A percentile compares a stretch with the other conserved stretches of the same genome.
Conservation (phyloP, 2,329 filamentous ascomycete genomes). For the Colletotrichum coccodes region DNA sequence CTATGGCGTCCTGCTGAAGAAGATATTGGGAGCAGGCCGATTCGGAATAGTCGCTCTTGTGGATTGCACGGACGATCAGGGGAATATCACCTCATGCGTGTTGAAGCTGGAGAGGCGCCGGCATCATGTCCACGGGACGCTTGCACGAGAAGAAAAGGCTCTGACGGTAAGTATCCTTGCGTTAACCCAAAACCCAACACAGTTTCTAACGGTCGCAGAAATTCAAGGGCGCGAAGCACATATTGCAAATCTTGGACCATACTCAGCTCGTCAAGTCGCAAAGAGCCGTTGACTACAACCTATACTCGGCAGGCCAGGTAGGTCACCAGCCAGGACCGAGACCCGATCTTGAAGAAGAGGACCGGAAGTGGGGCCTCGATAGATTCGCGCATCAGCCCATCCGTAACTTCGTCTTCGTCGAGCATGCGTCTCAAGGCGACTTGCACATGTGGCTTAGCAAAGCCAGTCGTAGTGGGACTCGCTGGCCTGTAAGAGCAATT, state of each 20-base stretch:
- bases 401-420: constrained; percentile 37
- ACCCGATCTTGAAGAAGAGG: neutral
- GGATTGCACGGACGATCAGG: neutral
- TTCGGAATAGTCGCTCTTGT: constrained; percentile 38
- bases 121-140: neutral
- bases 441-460: constrained; percentile 28
- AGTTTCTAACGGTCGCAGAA: constrained; percentile 23
- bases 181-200: too few species aligned
- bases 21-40: constrained; percentile 40
- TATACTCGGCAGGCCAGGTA: neutral
- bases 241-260: constrained; percentile 40
- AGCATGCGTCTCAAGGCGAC: constrained; percentile 39
- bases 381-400: constrained; percentile 13
- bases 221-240: constrained; percentile 40
- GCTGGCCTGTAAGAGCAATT: constrained; percentile 23
- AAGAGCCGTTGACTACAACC: neutral
- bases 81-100: neutral
- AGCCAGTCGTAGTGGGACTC: constrained; percentile 1
- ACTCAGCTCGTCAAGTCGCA: constrained; percentile 13
- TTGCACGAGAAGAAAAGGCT: constrained; percentile 19
- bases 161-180: constrained; percentile 4
- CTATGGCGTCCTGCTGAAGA: constrained; percentile 38
- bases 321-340: neutral
- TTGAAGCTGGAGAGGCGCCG: constrained; percentile 21
- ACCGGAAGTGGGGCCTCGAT: constrained; percentile 5